Conservation (phyloP, 2,329 filamentous ascomycete species). For the Hortaea werneckii region DNA sequence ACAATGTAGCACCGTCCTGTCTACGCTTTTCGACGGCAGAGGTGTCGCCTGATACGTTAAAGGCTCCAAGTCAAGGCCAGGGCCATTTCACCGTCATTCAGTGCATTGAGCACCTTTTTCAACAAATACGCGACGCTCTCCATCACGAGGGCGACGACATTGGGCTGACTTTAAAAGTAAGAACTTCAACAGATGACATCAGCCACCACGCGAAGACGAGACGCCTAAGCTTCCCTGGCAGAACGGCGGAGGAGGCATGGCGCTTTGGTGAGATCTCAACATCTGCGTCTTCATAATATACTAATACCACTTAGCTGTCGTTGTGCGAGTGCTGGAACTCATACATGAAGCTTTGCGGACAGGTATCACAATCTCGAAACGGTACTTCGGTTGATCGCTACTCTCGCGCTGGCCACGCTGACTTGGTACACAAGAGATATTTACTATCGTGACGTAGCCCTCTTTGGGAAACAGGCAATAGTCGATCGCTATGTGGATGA, state of each 20-base stretch:
- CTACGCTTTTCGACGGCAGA: background rate
- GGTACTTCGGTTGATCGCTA: conserved; percentile 27
- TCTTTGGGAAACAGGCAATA: conserved; percentile 58
- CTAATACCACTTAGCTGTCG: conserved; percentile 34
- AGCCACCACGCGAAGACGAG: conserved; percentile 7
- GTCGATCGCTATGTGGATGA: conserved; percentile 68
- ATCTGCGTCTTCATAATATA: background rate
- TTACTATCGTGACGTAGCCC: conserved; percentile 63
- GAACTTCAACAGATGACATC: background rate
- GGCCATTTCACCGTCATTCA: background rate
- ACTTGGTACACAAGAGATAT: conserved; percentile 49
- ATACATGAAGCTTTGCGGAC: conserved; percentile 43
- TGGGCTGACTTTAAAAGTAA: conserved; percentile 38
- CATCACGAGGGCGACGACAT: conserved; percentile 35
- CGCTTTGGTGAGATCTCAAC: conserved; percentile 37
- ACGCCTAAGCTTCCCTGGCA: conserved; percentile 43
- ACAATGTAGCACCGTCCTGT: background rate
- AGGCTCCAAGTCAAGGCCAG: background rate
- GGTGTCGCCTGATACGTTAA: background rate
- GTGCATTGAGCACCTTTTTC: conserved; percentile 47
- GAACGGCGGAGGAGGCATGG: conserved; percentile 47
- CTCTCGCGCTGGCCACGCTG: background rate
- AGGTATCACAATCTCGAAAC: conserved; percentile 44
- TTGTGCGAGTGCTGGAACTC: conserved; percentile 46
- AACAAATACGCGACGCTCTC: conserved; percentile 41